These are phyloP conservation scores for Posidonia australis DNA, from an alignment of 106 monocot genomes.

Conservation along the genomic window DNA sequence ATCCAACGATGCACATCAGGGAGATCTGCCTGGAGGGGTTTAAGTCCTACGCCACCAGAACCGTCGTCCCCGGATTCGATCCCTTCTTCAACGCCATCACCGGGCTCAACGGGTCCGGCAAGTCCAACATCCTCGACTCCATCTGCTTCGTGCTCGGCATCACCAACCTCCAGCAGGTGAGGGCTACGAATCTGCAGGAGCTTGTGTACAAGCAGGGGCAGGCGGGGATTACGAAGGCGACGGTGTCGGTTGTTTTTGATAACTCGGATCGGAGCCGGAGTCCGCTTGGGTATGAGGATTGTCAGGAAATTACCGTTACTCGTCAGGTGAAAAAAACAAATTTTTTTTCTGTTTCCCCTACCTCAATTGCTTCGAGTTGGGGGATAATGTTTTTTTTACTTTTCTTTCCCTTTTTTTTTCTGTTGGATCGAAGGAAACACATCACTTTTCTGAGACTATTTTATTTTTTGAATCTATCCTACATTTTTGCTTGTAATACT, in stretches of 20 bases:
- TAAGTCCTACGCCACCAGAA: slow-evolving; percentile 83
- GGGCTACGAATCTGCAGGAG: slow-evolving; percentile 67
- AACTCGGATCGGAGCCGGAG: slow-evolving; percentile 64
- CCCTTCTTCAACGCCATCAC: slow-evolving; percentile 96
- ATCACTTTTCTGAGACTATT: no score
- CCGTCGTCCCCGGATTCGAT: slow-evolving; percentile 92
- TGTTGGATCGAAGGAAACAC: no score
- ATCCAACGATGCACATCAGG: slow-evolving; percentile 62
- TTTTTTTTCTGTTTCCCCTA: no score
- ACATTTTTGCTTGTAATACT: no score
- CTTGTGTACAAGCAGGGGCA: slow-evolving; percentile 92
- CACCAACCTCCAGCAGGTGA: slow-evolving; percentile 75
- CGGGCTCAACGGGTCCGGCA: slow-evolving; percentile 85
- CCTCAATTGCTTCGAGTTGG: no score
- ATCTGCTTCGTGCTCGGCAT: slow-evolving; percentile 93
- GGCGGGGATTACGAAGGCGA: slow-evolving; percentile 81
- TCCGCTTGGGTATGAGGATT: slow-evolving; percentile 86
- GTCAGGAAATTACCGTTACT: slow-evolving; percentile 82
- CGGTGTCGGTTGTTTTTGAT: slow-evolving; percentile 71
- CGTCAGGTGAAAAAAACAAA: slow-evolving; percentile 53
- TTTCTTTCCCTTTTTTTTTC: no score
- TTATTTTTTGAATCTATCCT: no score
- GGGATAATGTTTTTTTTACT: no score
- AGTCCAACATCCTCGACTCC: slow-evolving; percentile 85
- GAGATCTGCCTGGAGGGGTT: slow-evolving; percentile 84